phyloP scores from a whole-genome alignment of 2,329 filamentous ascomycete genomes.

The Stagonosporopsis cucurbitacearum region DNA sequence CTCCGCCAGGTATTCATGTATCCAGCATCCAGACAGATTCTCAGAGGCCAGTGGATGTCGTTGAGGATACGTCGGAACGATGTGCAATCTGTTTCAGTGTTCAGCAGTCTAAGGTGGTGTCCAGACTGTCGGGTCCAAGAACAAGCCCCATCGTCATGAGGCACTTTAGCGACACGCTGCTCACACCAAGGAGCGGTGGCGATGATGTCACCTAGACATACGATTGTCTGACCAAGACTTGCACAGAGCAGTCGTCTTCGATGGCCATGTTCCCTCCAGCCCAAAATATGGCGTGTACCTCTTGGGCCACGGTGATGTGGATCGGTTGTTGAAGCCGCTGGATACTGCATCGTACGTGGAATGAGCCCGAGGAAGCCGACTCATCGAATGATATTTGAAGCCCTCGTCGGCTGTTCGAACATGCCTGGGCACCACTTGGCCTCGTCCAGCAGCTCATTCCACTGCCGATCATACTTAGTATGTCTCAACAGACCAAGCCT shows the following conservation, averaged over 20 bases:
- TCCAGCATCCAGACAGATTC: neutral
- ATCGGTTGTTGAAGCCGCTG: neutral
- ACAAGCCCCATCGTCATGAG: slow-evolving; percentile 14
- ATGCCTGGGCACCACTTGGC: neutral
- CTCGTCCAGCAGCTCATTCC: neutral
- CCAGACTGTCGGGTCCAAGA: slow-evolving; percentile 13
- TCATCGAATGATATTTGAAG: neutral
- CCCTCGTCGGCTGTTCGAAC: neutral
- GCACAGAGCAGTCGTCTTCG: neutral
- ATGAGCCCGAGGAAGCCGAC: neutral
- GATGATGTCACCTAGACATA: neutral
- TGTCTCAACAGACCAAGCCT: neutral
- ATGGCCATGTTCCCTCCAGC: neutral
- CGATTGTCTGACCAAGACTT: neutral
- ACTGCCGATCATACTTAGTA: neutral
- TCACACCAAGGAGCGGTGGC: neutral
- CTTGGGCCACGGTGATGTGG: neutral
- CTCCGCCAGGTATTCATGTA: neutral
- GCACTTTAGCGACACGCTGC: neutral
- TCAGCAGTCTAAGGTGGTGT: neutral
- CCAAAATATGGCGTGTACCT: neutral
- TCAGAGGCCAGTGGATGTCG: neutral
- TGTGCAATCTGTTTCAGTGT: neutral
- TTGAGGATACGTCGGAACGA: neutral
- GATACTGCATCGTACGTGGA: neutral